Evolutionary conservation across 2,329 filamentous ascomycete genomes (phyloP).

Genomic region (Fusarium oxysporum): DNA sequence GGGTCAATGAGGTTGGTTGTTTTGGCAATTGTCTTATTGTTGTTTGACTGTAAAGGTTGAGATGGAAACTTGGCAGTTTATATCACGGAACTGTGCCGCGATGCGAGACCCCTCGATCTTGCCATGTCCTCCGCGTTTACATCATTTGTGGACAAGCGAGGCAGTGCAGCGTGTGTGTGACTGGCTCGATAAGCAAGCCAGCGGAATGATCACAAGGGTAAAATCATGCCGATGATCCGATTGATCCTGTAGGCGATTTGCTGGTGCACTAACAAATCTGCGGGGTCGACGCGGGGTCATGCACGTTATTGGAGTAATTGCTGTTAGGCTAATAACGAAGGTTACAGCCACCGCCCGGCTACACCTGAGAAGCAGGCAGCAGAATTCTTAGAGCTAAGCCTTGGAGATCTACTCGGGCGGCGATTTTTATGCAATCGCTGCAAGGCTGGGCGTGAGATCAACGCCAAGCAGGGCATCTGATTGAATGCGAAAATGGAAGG

Average conservation of each 20-base stretch:
- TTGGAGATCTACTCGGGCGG: neutral
- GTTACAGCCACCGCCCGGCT: slow-evolving; percentile 13
- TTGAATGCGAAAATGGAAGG: neutral
- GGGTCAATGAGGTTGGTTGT: neutral
- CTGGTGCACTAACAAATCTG: neutral
- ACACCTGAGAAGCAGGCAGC: neutral
- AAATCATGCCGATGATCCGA: slow-evolving; percentile 22
- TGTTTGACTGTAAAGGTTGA: neutral
- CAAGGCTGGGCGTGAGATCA: neutral
- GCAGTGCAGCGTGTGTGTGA: slow-evolving; percentile 10
- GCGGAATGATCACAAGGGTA: slow-evolving; percentile 3
- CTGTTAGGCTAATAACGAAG: neutral
- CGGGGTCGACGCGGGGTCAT: neutral
- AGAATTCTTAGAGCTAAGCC: neutral
- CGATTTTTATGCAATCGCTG: neutral
- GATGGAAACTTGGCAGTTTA: slow-evolving; percentile 4
- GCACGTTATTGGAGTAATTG: neutral
- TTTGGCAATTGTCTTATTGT: neutral
- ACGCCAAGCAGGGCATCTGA: neutral
- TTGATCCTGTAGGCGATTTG: too few relatives aligned
- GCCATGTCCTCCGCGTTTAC: neutral
- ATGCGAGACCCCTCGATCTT: neutral
- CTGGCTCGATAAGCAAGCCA: neutral
- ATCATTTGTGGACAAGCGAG: neutral
- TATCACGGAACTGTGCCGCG: slow-evolving; percentile 13